phyloP scores from a whole-genome alignment of 768 basidiomycete genomes.

The Daedaleopsis nitida region DNA sequence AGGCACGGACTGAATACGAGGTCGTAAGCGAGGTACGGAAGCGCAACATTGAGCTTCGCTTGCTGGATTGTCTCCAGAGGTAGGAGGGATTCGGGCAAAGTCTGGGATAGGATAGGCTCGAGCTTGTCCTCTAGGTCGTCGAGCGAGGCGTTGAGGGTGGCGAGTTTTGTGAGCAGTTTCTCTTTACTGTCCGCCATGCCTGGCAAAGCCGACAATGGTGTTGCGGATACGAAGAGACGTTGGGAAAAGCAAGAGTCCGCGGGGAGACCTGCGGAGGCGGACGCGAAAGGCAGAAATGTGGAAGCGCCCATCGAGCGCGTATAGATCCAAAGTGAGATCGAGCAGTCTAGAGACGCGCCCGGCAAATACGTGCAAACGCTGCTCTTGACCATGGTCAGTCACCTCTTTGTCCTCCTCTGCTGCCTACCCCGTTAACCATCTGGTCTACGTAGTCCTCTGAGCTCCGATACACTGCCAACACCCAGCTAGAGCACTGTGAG shows the following conservation, averaged over 20 bases:
- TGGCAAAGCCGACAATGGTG: neutral
- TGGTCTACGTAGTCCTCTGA: conserved; percentile 70
- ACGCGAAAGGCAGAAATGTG: neutral
- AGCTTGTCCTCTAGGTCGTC: conserved; percentile 69
- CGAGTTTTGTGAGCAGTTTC: conserved; percentile 44
- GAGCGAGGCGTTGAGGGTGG: conserved; percentile 56
- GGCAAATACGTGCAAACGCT: conserved; percentile 2
- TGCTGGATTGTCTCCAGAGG: conserved; percentile 73
- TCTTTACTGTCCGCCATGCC: conserved; percentile 39
- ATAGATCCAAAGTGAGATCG: conserved; percentile 8
- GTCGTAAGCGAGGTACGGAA: conserved; percentile 86
- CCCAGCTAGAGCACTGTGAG: conserved; percentile 92
- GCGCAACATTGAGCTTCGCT: conserved; percentile 75
- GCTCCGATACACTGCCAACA: conserved; percentile 93
- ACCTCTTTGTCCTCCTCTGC: neutral
- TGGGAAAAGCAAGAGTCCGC: neutral
- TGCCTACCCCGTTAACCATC: conserved; percentile 9
- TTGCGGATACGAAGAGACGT: neutral
- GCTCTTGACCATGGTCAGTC: conserved; percentile 29
- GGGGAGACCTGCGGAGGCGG: neutral
- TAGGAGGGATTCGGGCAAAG: conserved; percentile 66
- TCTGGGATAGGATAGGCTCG: conserved; percentile 65
- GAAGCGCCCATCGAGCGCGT: conserved; percentile 12
- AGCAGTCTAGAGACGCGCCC: neutral
- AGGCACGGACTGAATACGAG: conserved; percentile 73